Percentiles rank a stretch among this genome's conserved stretches.
Evolutionary conservation across 768 basidiomycete genomes (phyloP).

Genomic region (Lactarius hengduanensis): DNA sequence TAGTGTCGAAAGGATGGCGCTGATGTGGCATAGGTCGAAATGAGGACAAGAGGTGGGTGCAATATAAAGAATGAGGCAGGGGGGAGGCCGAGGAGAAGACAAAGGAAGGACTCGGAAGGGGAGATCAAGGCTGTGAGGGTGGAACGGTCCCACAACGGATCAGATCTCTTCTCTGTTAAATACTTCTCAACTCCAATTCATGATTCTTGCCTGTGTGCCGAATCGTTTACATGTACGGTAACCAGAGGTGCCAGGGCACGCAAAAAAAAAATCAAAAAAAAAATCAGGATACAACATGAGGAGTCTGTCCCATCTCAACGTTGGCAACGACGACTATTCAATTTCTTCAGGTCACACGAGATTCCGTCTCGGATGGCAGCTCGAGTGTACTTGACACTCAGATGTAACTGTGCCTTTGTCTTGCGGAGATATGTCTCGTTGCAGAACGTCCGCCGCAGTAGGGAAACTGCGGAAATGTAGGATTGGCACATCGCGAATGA

Average conservation of each 20-base stretch:
- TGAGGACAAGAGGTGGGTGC: not conserved
- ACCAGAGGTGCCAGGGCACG: constrained; percentile 39
- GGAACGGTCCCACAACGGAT: not conserved
- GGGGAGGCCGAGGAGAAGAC: not conserved
- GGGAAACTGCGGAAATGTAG: constrained; percentile 27
- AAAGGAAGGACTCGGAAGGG: not conserved
- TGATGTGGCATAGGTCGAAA: constrained; percentile 17
- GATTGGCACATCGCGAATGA: not conserved
- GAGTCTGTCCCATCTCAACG: constrained; percentile 35
- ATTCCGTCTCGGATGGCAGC: constrained; percentile 63
- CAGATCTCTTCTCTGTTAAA: not conserved
- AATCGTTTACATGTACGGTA: constrained; percentile 45
- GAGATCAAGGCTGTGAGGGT: not conserved
- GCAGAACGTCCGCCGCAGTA: constrained; percentile 41
- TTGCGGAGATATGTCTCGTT: constrained; percentile 39
- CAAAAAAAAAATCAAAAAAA: constrained; percentile 35
- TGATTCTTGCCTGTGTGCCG: not conserved
- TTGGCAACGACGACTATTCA: not conserved
- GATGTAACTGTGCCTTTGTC: constrained; percentile 41
- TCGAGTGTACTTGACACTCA: constrained; percentile 57
- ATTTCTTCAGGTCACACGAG: constrained; percentile 51
- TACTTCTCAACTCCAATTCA: not conserved
- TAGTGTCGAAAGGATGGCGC: not conserved
- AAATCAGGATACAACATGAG: constrained; percentile 36
- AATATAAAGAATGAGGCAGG: not conserved